Percentiles rank a stretch among this genome's conserved stretches.
Evolutionary conservation across 2,329 filamentous ascomycete species (phyloP).

Genomic region (Monosporascus sp.): DNA sequence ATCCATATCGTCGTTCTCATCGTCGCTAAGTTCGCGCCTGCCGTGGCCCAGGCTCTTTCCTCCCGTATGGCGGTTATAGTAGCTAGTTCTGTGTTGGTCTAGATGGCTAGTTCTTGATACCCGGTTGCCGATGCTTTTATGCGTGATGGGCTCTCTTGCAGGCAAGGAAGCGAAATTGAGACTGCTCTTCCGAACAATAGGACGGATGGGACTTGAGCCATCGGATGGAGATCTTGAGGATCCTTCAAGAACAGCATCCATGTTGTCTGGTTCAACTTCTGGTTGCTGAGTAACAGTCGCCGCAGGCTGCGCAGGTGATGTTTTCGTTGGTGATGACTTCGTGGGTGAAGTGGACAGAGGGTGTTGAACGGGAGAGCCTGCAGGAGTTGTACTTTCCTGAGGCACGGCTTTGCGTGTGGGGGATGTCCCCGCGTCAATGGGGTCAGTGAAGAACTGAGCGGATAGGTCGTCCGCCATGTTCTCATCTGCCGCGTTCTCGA

Average conservation of each 20-base stretch:
- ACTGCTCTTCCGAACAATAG: slow-evolving; percentile 85
- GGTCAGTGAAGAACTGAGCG: slow-evolving; percentile 24
- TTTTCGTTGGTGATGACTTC: slow-evolving; percentile 1
- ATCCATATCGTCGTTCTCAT: slow-evolving; percentile 40
- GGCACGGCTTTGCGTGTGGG: slow-evolving; percentile 10
- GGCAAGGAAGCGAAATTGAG: slow-evolving; percentile 91
- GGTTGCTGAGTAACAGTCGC: slow-evolving; percentile 11
- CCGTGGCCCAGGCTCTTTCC: slow-evolving; percentile 63
- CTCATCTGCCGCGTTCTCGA: slow-evolving; percentile 2
- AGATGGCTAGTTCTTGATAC: slow-evolving; percentile 74
- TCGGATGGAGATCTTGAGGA: slow-evolving; percentile 55
- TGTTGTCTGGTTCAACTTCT: slow-evolving; percentile 10
- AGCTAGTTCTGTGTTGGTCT: slow-evolving; percentile 67
- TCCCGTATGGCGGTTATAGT: slow-evolving; percentile 67
- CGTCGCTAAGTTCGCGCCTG: slow-evolving; percentile 33
- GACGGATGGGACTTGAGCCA: slow-evolving; percentile 68
- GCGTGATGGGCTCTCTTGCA: slow-evolving; percentile 81
- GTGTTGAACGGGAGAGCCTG: slow-evolving; percentile 22
- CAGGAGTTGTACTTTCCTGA: slow-evolving; percentile 28
- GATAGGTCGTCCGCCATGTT: slow-evolving; percentile 14
- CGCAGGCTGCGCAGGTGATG: slow-evolving; percentile 13
- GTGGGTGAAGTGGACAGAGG: slow-evolving; percentile 6
- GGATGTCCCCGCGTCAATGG: slow-evolving; percentile 12
- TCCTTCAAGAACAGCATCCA: slow-evolving; percentile 24
- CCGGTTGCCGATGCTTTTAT: slow-evolving; percentile 75